A percentile compares a stretch with the other conserved stretches of the same genome.
Evolutionary conservation across 2,329 filamentous ascomycete genomes (phyloP).

Genomic region (Colletotrichum godetiae): DNA sequence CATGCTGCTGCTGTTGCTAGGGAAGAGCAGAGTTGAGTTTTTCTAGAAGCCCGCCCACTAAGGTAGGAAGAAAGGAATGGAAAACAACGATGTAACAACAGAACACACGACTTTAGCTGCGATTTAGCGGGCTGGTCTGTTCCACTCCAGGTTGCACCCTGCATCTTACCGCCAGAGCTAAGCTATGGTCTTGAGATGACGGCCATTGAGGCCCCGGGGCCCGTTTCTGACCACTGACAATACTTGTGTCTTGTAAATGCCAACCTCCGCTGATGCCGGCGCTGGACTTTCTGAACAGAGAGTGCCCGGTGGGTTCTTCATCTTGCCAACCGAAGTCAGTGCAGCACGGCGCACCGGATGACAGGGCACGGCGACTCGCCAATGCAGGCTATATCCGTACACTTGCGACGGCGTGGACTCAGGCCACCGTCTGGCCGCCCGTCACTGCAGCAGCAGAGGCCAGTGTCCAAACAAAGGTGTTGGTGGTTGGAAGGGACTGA

Average conservation of each 20-base stretch:
- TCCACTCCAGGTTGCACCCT: not conserved
- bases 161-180: not conserved
- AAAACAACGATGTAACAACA: not conserved
- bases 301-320: not conserved
- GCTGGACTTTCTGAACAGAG: not conserved
- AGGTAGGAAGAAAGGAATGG: not conserved
- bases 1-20: too few species aligned
- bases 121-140: not conserved
- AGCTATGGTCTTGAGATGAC: not conserved
- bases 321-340: not conserved
- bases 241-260: not conserved
- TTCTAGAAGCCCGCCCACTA: too few species aligned
- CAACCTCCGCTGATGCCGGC: not conserved
- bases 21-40: too few species aligned
- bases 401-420: not conserved
- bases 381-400: not conserved
- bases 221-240: not conserved
- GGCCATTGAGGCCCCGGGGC: not conserved
- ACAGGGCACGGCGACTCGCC: not conserved
- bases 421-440: not conserved
- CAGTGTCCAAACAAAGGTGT: not conserved
- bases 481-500: not conserved
- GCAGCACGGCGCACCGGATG: not conserved
- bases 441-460: not conserved
- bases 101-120: not conserved